phyloP scores from a whole-genome alignment of 1,284 basidiomycete genomes.

The Boletus mariae region DNA sequence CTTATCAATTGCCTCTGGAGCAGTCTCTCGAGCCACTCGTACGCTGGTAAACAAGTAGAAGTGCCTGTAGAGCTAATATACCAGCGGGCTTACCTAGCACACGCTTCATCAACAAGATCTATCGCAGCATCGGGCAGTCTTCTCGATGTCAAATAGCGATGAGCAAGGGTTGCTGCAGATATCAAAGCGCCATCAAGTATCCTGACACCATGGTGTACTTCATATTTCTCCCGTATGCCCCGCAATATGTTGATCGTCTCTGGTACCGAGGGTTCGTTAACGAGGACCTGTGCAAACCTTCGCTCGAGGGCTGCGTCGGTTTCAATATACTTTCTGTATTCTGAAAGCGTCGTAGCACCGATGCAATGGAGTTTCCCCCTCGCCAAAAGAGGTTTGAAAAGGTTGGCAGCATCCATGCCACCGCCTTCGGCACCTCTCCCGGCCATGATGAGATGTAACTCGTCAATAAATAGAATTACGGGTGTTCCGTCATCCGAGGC shows the following conservation, averaged over 20 bases:
- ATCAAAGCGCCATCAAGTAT: slow-evolving; percentile 92
- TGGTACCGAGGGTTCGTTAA: slow-evolving; percentile 88
- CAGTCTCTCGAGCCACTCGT: slow-evolving; percentile 90
- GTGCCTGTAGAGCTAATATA: background rate
- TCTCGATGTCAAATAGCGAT: slow-evolving; percentile 88
- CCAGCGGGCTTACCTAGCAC: slow-evolving; percentile 60
- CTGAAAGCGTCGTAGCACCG: slow-evolving; percentile 90
- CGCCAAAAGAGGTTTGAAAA: slow-evolving; percentile 88
- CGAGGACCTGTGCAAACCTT: slow-evolving; percentile 90
- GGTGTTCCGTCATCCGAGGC: slow-evolving; percentile 78
- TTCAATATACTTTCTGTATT: slow-evolving; percentile 96
- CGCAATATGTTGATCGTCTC: slow-evolving; percentile 94
- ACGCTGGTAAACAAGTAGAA: slow-evolving; percentile 50
- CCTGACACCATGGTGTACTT: slow-evolving; percentile 86
- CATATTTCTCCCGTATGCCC: slow-evolving; percentile 76
- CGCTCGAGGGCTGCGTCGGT: slow-evolving; percentile 93
- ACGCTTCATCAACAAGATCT: slow-evolving; percentile 91
- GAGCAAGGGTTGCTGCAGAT: slow-evolving; percentile 87
- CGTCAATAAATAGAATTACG: slow-evolving; percentile 95
- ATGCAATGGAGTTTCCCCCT: slow-evolving; percentile 89
- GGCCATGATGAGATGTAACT: slow-evolving; percentile 90
- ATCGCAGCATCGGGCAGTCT: slow-evolving; percentile 90
- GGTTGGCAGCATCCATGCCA: slow-evolving; percentile 84
- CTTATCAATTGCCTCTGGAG: slow-evolving; percentile 92
- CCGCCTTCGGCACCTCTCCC: slow-evolving; percentile 72